phyloP scores from a whole-genome alignment of 805 yeast genomes.

The Saturnispora quitensis region DNA sequence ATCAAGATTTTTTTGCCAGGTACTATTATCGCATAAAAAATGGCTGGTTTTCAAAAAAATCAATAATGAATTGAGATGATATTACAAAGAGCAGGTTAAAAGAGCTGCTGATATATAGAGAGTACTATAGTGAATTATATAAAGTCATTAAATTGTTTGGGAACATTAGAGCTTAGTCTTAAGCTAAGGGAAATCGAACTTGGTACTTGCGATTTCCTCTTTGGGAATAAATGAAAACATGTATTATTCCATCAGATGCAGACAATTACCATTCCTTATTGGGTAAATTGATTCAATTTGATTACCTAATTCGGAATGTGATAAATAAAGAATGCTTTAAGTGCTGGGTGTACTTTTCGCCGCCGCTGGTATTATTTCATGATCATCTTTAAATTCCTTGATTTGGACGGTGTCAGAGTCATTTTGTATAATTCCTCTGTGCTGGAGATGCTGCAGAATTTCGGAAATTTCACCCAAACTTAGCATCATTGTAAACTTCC shows the following conservation, averaged over 20 bases:
- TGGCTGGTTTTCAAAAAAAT: background rate
- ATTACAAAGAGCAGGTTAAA: background rate
- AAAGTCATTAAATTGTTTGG: background rate
- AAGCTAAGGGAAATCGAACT: background rate
- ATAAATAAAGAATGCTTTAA: background rate
- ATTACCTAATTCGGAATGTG: background rate
- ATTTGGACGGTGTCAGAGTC: background rate
- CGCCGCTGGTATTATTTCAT: background rate
- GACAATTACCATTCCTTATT: background rate
- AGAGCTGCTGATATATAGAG: background rate
- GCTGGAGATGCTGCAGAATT: conserved; percentile 15
- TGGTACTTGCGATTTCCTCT: background rate
- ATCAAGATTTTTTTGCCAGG: background rate
- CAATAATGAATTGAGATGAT: background rate
- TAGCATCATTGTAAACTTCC: conserved; percentile 27
- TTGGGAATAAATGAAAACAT: conserved; percentile 1
- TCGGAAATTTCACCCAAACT: conserved; percentile 19
- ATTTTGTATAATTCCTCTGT: conserved; percentile 11
- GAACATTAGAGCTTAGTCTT: background rate
- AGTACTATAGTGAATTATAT: background rate
- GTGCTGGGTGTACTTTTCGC: background rate
- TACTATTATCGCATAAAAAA: background rate
- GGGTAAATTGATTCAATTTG: background rate
- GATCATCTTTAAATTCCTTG: background rate
- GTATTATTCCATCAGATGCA: background rate